Percentiles rank a stretch among this genome's conserved stretches.
phyloP scores from a whole-genome alignment of 1,284 basidiomycete species.

The Xanthoconium separans region DNA sequence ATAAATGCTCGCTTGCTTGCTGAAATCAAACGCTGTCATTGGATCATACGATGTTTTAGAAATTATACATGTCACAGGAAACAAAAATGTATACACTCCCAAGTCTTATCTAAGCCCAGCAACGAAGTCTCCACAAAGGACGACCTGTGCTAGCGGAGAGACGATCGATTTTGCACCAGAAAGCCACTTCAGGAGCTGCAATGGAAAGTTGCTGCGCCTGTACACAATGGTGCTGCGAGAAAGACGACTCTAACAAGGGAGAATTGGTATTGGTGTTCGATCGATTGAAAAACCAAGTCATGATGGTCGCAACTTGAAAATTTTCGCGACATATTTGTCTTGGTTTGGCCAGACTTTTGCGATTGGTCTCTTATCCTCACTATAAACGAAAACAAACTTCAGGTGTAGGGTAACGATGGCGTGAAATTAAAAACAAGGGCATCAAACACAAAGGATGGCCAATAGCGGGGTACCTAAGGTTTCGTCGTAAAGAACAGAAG shows the following conservation, averaged over 20 bases:
- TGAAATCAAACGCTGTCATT: neutral
- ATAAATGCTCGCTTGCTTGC: too few relatives aligned
- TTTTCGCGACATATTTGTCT: slow-evolving; percentile 12
- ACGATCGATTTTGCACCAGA: slow-evolving; percentile 29
- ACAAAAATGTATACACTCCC: slow-evolving; percentile 14
- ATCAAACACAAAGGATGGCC: slow-evolving; percentile 33
- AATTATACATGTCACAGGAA: neutral
- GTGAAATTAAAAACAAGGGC: slow-evolving; percentile 32
- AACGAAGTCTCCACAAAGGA: neutral
- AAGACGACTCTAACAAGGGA: too few relatives aligned
- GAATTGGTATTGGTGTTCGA: too few relatives aligned
- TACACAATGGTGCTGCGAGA: slow-evolving; percentile 29
- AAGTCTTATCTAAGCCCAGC: slow-evolving; percentile 8
- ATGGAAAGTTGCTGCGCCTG: slow-evolving; percentile 31
- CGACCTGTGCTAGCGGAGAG: slow-evolving; percentile 8
- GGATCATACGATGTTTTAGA: neutral
- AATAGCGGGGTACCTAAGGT: slow-evolving; percentile 37
- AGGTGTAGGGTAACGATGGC: slow-evolving; percentile 30
- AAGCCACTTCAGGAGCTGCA: slow-evolving; percentile 38
- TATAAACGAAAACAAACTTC: slow-evolving; percentile 1
- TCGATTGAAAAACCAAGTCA: too few relatives aligned
- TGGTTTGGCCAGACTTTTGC: slow-evolving; percentile 1
- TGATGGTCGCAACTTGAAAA: too few relatives aligned
- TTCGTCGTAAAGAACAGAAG: slow-evolving; percentile 30
- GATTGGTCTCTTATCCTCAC: neutral